phyloP scores from a whole-genome alignment of 2,329 filamentous ascomycete genomes.

The Grosmannia penicillata region DNA sequence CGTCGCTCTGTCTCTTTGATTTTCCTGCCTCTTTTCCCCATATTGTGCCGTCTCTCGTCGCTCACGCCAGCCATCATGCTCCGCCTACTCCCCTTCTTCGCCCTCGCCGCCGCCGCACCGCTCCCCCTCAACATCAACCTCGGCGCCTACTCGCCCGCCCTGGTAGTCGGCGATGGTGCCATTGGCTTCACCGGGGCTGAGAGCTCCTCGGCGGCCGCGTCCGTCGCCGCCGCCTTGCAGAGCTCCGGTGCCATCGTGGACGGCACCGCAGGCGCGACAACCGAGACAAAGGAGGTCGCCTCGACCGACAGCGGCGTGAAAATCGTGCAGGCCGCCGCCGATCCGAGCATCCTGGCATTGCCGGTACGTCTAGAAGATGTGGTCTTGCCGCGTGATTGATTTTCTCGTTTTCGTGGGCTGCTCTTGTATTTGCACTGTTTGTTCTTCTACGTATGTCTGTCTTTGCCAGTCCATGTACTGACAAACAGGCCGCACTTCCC shows the following conservation, averaged over 20 bases:
- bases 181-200: neutral
- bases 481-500: too few species aligned
- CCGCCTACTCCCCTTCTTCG: neutral
- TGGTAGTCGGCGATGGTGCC: constrained; percentile 18
- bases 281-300: neutral
- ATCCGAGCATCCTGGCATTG: constrained; percentile 2
- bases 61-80: too few species aligned
- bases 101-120: constrained; percentile 1
- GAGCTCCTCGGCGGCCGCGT: neutral
- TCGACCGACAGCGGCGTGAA: neutral
- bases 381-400: too few species aligned
- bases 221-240: neutral
- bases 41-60: too few species aligned
- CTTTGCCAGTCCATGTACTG: too few species aligned
- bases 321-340: constrained; percentile 1
- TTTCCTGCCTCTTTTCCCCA: too few species aligned
- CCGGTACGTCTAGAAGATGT: constrained; percentile 2
- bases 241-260: neutral
- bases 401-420: too few species aligned
- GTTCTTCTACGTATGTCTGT: too few species aligned
- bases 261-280: too few species aligned
- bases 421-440: too few species aligned
- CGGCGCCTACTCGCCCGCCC: constrained; percentile 26
- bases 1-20: too few species aligned
- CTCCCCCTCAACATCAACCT: constrained; percentile 21